Evolutionary conservation across 1,284 basidiomycete genomes (phyloP).

Genomic region (Austroboletus novae-zelandiae): DNA sequence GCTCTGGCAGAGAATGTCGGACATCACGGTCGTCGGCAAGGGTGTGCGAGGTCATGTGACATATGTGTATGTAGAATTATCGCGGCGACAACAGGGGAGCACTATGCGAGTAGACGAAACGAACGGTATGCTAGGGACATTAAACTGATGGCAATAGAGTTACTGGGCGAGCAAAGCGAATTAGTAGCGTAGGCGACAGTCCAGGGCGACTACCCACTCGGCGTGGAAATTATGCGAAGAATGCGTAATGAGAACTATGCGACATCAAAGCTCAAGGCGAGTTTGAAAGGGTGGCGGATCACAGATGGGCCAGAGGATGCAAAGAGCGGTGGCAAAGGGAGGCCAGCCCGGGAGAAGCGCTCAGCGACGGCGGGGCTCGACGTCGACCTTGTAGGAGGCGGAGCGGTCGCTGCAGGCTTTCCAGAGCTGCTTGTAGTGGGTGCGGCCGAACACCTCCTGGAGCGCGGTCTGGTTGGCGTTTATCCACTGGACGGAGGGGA

Average conservation of each 20-base stretch:
- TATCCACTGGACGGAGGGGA: constrained; percentile 75
- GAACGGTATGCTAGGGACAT: constrained; percentile 28
- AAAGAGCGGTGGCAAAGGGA: constrained; percentile 11
- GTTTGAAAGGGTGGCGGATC: constrained; percentile 25
- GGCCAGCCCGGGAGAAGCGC: constrained; percentile 16
- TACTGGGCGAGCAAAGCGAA: constrained; percentile 32
- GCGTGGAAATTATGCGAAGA: constrained; percentile 33
- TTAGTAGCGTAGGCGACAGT: constrained; percentile 34
- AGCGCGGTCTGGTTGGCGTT: constrained; percentile 62
- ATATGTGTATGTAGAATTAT: constrained; percentile 5
- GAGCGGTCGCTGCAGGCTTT: constrained; percentile 68
- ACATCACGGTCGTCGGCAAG: constrained; percentile 10
- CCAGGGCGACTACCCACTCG: constrained; percentile 32
- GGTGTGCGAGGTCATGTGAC: not conserved
- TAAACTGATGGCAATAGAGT: constrained; percentile 28
- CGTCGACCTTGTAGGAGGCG: constrained; percentile 70
- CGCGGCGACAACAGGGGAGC: constrained; percentile 6
- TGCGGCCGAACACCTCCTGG: constrained; percentile 65
- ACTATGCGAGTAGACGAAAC: constrained; percentile 19
- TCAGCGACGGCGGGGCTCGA: constrained; percentile 34
- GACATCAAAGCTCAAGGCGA: constrained; percentile 32
- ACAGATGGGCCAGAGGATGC: constrained; percentile 21
- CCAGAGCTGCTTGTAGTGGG: constrained; percentile 68
- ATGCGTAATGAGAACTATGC: constrained; percentile 35
- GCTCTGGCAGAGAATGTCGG: constrained; percentile 62